These are phyloP conservation scores for Dryas alaskensis DNA, from an alignment of 306 rosid species.

Conservation along the genomic window DNA sequence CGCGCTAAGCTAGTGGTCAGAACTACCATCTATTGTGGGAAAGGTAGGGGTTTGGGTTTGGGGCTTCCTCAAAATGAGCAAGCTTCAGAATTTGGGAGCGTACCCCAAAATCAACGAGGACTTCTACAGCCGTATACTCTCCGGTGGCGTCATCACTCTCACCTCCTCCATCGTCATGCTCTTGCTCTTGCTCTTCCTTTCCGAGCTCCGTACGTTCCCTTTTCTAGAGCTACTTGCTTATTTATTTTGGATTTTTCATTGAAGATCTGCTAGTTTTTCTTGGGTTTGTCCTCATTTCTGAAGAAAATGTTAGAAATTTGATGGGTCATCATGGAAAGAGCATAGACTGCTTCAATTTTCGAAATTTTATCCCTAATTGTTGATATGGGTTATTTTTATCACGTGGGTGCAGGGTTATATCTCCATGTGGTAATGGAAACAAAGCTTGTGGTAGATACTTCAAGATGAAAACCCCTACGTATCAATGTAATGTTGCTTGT, in stretches of 20 bases:
- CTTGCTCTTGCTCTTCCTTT: conserved; percentile 87
- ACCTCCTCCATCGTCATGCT: conserved; percentile 80
- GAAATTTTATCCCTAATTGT: conserved; percentile 2
- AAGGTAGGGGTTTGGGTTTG: too few species aligned
- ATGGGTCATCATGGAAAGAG: background rate
- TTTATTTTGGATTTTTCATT: background rate
- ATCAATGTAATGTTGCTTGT: conserved; percentile 68
- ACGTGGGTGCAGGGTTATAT: conserved; percentile 58
- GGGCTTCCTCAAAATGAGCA: too few species aligned
- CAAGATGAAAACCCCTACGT: conserved; percentile 91
- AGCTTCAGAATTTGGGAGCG: conserved; percentile 90
- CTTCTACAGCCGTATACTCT: conserved; percentile 93
- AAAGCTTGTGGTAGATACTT: conserved; percentile 89
- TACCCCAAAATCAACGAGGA: conserved; percentile 97
- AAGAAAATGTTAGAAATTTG: background rate
- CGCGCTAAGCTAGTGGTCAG: too few species aligned
- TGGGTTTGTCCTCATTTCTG: conserved; percentile 10
- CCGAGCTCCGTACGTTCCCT: conserved; percentile 74
- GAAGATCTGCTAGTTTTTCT: background rate
- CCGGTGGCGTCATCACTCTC: conserved; percentile 90
- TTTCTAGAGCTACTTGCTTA: background rate
- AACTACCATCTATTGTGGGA: too few species aligned
- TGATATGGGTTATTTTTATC: background rate
- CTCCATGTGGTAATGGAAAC: conserved; percentile 86
- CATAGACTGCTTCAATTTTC: background rate